Evolutionary conservation across 2,329 filamentous ascomycete species (phyloP).

Genomic region (Hypoxylon sp.): DNA sequence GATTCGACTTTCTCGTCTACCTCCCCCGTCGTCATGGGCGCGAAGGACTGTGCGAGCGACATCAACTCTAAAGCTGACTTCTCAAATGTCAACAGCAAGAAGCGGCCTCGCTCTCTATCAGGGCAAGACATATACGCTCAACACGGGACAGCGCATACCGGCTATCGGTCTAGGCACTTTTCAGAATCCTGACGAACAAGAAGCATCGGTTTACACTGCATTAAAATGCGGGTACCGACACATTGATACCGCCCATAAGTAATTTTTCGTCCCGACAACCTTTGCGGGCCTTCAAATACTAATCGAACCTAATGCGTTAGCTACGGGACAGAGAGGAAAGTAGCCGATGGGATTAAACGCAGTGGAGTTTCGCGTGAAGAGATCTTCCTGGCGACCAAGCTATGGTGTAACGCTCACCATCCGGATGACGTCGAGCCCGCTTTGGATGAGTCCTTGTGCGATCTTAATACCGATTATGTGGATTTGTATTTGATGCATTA

Average conservation of each 20-base stretch:
- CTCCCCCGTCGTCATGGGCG: background rate
- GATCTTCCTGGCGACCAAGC: conserved; percentile 9
- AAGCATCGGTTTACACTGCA: conserved; percentile 45
- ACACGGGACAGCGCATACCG: conserved; percentile 37
- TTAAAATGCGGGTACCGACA: conserved; percentile 53
- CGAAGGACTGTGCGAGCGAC: background rate
- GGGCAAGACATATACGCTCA: background rate
- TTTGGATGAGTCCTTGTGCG: background rate
- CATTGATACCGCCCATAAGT: conserved; percentile 42
- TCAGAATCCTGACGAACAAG: conserved; percentile 50
- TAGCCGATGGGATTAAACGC: background rate
- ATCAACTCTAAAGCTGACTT: background rate
- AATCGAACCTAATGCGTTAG: background rate
- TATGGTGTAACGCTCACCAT: conserved; percentile 9
- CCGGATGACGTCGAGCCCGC: conserved; percentile 1
- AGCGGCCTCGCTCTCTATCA: background rate
- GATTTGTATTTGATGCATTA: conserved; percentile 9
- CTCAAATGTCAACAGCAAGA: background rate
- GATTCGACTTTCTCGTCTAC: background rate
- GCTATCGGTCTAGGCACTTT: conserved; percentile 53
- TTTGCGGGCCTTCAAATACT: background rate
- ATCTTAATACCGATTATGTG: conserved; percentile 1
- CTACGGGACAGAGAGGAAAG: conserved; percentile 1
- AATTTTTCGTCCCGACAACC: background rate
- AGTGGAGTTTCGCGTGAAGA: conserved; percentile 1